phyloP scores from a whole-genome alignment of 73 alveolate genomes.

The Paramecium pentaurelia region DNA sequence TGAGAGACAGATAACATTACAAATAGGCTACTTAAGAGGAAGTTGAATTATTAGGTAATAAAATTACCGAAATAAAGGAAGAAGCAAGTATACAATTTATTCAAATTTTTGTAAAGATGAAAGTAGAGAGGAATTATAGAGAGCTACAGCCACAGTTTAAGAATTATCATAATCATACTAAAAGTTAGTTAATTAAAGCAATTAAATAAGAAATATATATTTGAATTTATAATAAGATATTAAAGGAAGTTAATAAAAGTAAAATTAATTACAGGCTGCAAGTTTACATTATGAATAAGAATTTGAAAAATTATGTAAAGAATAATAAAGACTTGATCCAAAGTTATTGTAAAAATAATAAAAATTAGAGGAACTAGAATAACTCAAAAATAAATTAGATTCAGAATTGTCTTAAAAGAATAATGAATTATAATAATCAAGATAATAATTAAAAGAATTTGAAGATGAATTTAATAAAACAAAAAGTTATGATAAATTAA shows the following conservation, averaged over 20 bases:
- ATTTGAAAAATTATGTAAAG: conserved; percentile 18
- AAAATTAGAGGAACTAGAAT: conserved; percentile 14
- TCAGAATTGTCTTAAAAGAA: not conserved
- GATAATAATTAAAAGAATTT: not conserved
- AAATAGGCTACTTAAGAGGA: not conserved
- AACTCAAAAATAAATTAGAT: not conserved
- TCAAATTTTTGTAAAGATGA: conserved; percentile 8
- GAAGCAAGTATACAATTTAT: conserved; percentile 2
- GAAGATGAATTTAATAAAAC: conserved; percentile 30
- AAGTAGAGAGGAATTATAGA: conserved; percentile 19
- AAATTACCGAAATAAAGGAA: not conserved
- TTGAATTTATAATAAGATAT: not conserved
- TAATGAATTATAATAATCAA: not conserved
- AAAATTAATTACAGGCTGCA: not conserved
- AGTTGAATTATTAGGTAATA: conserved; percentile 25
- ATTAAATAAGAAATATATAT: not conserved
- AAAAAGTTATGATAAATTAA: conserved; percentile 2
- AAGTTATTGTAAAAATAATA: not conserved
- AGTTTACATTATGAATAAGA: conserved; percentile 14
- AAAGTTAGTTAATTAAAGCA: not conserved
- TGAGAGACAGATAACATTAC: not conserved
- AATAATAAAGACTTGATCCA: not conserved
- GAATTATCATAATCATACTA: conserved; percentile 24
- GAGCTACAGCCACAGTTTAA: not conserved
- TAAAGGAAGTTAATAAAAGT: not conserved